Conservation (phyloP, 139 green algal genomes). For the Chlamydomonas applanata region DNA sequence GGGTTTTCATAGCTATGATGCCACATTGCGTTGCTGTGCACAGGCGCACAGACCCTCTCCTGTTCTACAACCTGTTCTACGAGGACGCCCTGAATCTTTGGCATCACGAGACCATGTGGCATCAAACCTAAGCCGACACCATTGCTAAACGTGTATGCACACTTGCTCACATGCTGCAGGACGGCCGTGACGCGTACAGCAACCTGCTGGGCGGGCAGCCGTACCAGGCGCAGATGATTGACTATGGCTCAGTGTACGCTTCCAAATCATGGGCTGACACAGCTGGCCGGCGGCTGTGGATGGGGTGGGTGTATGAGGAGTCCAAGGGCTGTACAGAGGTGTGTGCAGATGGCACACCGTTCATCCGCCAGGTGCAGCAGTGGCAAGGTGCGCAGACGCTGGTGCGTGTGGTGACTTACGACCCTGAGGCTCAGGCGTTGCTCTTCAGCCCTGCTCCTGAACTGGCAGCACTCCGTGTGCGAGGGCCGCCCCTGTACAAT, state of each 20-base stretch:
- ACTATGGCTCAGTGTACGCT: constrained; percentile 48
- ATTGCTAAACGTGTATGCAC: too few relatives aligned
- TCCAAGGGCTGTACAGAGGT: constrained; percentile 33
- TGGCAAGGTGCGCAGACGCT: constrained; percentile 48
- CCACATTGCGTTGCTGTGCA: too few relatives aligned
- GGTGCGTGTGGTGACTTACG: constrained; percentile 14
- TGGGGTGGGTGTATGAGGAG: constrained; percentile 46
- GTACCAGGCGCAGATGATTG: constrained; percentile 14
- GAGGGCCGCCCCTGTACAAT: neutral
- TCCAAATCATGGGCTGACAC: constrained; percentile 19
- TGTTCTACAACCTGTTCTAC: too few relatives aligned
- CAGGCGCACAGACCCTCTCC: too few relatives aligned
- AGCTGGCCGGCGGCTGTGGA: constrained; percentile 30
- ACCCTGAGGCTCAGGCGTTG: neutral
- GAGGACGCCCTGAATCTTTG: too few relatives aligned
- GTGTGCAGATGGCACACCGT: constrained; percentile 34
- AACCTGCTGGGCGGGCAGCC: neutral
- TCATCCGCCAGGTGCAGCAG: constrained; percentile 16
- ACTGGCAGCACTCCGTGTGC: constrained; percentile 3
- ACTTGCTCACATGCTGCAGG: constrained; percentile 6
- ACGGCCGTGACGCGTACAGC: constrained; percentile 3
- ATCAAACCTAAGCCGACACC: too few relatives aligned
- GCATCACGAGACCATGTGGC: too few relatives aligned
- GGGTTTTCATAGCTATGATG: too few relatives aligned
- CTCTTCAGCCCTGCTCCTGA: constrained; percentile 19